A percentile compares a stretch with the other conserved stretches of the same genome.
Conservation (phyloP, 441 rosid species). For the Aquilaria agallochum region DNA sequence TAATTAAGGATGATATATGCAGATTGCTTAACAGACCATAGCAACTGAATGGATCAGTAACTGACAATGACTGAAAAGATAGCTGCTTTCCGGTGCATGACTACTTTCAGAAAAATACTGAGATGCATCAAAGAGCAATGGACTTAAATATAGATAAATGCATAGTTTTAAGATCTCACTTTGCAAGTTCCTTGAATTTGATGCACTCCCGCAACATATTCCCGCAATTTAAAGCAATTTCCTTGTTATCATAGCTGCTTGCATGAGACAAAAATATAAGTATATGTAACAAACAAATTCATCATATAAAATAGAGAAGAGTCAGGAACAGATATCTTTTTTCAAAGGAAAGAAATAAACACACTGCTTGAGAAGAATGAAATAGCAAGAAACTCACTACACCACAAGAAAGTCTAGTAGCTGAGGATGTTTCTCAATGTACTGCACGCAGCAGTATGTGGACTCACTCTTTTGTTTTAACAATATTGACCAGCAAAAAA, state of each 20-base stretch:
- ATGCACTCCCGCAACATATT: slow-evolving; percentile 86
- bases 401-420: slow-evolving; percentile 76
- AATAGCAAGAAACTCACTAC: slow-evolving; percentile 29
- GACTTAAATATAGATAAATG: slow-evolving; percentile 5
- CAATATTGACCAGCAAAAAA: slow-evolving; percentile 79
- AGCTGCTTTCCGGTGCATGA: no score
- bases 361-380: background rate
- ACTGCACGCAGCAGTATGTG: slow-evolving; percentile 48
- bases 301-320: no score
- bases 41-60: background rate
- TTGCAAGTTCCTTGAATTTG: slow-evolving; percentile 75
- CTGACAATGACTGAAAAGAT: background rate
- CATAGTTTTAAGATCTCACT: slow-evolving; percentile 47
- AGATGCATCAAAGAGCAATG: no score
- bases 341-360: no score
- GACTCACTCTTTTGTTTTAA: slow-evolving; percentile 67
- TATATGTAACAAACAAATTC: no score
- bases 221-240: slow-evolving; percentile 82
- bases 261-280: slow-evolving; percentile 8
- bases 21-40: background rate
- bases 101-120: no score
- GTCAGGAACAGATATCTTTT: background rate
- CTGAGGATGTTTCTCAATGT: slow-evolving; percentile 69
- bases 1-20: slow-evolving; percentile 3
- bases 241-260: slow-evolving; percentile 86